A percentile compares a stretch with the other conserved stretches of the same genome.
phyloP scores from a whole-genome alignment of 1,284 basidiomycete species.

The Schizopora paradoxa region DNA sequence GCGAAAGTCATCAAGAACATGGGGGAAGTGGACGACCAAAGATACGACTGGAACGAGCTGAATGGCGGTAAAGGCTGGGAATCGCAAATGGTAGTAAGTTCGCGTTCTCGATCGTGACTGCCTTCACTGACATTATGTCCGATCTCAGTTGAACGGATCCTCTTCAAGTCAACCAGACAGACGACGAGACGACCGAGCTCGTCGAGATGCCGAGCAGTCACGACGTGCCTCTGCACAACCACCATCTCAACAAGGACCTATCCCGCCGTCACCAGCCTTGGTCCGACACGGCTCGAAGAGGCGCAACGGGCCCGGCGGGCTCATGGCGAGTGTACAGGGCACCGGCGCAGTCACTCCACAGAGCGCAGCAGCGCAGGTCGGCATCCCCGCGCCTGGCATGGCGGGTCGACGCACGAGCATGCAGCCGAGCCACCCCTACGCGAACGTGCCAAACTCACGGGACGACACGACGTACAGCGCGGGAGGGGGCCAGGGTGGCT shows the following conservation, averaged over 20 bases:
- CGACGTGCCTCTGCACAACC: conserved; percentile 36
- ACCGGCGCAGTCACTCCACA: conserved; percentile 57
- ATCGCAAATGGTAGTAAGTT: conserved; percentile 58
- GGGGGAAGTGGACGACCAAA: conserved; percentile 82
- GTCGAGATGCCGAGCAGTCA: conserved; percentile 39
- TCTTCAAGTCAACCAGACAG: conserved; percentile 46
- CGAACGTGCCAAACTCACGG: conserved; percentile 1
- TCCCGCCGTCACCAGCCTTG: conserved; percentile 70
- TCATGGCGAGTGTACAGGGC: conserved; percentile 42
- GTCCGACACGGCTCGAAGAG: conserved; percentile 68
- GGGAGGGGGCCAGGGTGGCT: conserved; percentile 25
- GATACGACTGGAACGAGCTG: conserved; percentile 88
- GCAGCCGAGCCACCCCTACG: conserved; percentile 27
- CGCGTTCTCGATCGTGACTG: conserved; percentile 15
- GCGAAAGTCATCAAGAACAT: conserved; percentile 87
- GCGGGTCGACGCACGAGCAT: conserved; percentile 55
- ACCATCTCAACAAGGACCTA: conserved; percentile 42
- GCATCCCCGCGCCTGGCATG: conserved; percentile 49
- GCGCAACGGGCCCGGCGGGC: conserved; percentile 49
- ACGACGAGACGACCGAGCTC: conserved; percentile 49
- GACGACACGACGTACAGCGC: conserved; percentile 3
- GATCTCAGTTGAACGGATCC: conserved; percentile 39
- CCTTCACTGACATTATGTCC: not conserved
- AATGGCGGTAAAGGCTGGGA: conserved; percentile 96
- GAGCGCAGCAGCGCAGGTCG: conserved; percentile 68